Conservation (phyloP, 768 basidiomycete species). For the Suillus americanus region DNA sequence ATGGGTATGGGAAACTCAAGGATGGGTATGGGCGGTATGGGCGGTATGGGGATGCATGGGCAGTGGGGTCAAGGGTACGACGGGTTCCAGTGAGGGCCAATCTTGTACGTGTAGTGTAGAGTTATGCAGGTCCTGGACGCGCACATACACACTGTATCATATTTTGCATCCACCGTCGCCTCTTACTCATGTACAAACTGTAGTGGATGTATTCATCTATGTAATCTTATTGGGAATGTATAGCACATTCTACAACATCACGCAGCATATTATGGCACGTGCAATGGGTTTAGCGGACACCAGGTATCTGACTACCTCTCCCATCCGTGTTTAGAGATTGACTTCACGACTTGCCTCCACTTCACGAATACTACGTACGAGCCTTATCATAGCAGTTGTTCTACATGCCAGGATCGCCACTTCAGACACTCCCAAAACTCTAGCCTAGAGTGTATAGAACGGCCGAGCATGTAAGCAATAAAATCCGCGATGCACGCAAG, state of each 20-base stretch:
- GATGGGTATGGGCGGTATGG: slow-evolving; percentile 33
- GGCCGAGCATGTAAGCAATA: slow-evolving; percentile 9
- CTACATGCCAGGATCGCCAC: not conserved
- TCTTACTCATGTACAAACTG: not conserved
- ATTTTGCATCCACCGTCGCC: not conserved
- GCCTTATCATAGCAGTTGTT: not conserved
- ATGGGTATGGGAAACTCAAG: slow-evolving; percentile 35
- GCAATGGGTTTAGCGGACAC: not conserved
- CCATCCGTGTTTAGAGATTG: not conserved
- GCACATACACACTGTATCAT: not conserved
- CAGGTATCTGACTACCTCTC: not conserved
- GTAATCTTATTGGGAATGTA: not conserved
- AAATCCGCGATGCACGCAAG: not conserved
- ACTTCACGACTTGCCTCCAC: not conserved
- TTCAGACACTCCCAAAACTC: not conserved
- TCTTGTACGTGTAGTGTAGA: not conserved
- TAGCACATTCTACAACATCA: not conserved
- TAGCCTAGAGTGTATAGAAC: not conserved
- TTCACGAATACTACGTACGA: not conserved
- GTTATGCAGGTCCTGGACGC: not conserved
- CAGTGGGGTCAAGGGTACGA: slow-evolving; percentile 37
- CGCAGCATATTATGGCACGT: not conserved
- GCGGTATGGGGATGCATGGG: slow-evolving; percentile 38
- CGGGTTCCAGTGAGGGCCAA: slow-evolving; percentile 25
- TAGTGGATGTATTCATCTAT: not conserved